Base-by-base conservation (phyloP, 768 basidiomycete species). In the Strobilomyces confusus region DNA sequence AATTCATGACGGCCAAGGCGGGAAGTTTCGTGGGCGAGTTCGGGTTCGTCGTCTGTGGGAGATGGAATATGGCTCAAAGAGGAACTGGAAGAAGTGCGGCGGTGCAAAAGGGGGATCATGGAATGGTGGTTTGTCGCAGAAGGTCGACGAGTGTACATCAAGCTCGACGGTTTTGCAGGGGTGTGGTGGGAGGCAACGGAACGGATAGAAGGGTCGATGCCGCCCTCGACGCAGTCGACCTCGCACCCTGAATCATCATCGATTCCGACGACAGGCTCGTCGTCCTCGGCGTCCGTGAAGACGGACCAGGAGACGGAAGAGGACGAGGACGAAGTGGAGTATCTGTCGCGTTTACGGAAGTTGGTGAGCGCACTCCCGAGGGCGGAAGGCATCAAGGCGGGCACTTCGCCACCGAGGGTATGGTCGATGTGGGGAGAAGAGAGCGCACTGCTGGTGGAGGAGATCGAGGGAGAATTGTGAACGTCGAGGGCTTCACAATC, bases 61-160 rank as follows among this genome's bases (percentile, higher is more conserved):
- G 74, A 65, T 54, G 69, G 64, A 56, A 65, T 59, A 52, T 60
- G 60, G 49, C 63, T 62, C 32, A 67, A 58, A 32, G 66, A 66
- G 12, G 73, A 68, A 48, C 64, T 65, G 14, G 79, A 77, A 25
- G 77, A 77, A 33, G 75, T 74, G 64, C 80, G 81, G 52, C 75
- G 71, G 62, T 83, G 80, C 43, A 81, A 72, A 50, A 75, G 73
- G 50, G 84, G 80, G 22, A 84, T 77, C 44, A 78, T 81, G 5
- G 83, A 82, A 36, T 75, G 78, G 60, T 82, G 81, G 72, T 89
- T 88, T 44, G 83, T 88, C 9, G 82, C 75, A 32, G 87, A 87
- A 1, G 87, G 86, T 14, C 82, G 77, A 51, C 87, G 83, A 49
- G 86, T 77, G 61, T 87, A 89, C 7, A 79, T 80, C 4, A 89